Evolutionary conservation across 2,329 filamentous ascomycete genomes (phyloP).

Genomic region (Botrytis deweyae): DNA sequence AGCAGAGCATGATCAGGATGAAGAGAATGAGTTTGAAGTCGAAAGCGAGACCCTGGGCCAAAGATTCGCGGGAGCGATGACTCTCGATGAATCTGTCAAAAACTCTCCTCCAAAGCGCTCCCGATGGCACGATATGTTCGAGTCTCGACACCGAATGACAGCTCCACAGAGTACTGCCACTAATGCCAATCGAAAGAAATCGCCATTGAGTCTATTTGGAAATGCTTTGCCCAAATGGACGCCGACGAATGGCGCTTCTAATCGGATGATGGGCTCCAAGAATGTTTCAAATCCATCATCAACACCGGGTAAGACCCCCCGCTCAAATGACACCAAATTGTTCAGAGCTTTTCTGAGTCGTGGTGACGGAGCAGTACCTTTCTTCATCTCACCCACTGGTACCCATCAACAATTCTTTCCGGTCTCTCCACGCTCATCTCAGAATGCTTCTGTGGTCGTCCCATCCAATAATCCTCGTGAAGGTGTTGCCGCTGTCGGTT

Average conservation of each 20-base stretch:
- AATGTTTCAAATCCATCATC: background rate
- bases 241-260: background rate
- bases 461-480: background rate
- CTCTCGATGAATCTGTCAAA: background rate
- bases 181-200: background rate
- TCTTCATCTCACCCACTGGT: background rate
- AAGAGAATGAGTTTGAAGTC: background rate
- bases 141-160: background rate
- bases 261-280: background rate
- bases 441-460: background rate
- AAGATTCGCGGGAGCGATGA: background rate
- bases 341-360: background rate
- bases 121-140: constrained; percentile 8
- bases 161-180: background rate
- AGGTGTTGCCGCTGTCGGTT: background rate
- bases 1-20: background rate
- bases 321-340: background rate
- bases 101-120: constrained; percentile 1
- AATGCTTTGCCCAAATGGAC: background rate
- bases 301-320: rapidly evolving
- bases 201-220: background rate
- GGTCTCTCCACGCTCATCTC: background rate
- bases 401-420: background rate
- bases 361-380: background rate
- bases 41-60: too few relatives aligned